Conservation (phyloP, 805 yeast species). For the Barnettozyma wickerhamii region DNA sequence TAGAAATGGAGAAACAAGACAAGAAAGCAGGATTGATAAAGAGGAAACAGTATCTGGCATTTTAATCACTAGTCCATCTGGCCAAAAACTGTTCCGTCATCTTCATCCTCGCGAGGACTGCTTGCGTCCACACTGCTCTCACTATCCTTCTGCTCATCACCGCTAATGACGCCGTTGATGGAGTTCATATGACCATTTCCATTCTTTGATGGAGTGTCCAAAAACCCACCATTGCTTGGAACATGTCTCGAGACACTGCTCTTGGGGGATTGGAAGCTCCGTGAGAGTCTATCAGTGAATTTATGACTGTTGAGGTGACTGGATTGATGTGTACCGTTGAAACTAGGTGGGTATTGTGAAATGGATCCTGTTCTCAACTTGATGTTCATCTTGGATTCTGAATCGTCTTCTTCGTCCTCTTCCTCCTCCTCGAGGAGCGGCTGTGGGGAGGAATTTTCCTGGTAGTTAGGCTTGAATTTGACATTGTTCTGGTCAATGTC, state of each 20-base stretch:
- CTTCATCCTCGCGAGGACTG: slow-evolving; percentile 12
- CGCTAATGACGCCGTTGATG: slow-evolving; percentile 4
- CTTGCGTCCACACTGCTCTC: slow-evolving; percentile 4
- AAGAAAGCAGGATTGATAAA: background rate
- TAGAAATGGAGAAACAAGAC: background rate
- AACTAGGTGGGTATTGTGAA: slow-evolving; percentile 42
- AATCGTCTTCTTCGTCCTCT: slow-evolving; percentile 6
- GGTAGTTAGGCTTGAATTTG: slow-evolving; percentile 13
- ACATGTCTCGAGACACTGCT: slow-evolving; percentile 8
- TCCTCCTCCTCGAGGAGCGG: slow-evolving; percentile 11
- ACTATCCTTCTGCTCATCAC: slow-evolving; percentile 6
- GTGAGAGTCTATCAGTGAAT: slow-evolving; percentile 2
- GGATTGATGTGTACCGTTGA: slow-evolving; percentile 5
- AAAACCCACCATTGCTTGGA: slow-evolving; percentile 30
- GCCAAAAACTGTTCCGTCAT: slow-evolving; percentile 34
- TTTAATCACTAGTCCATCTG: slow-evolving; percentile 33
- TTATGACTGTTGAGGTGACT: background rate
- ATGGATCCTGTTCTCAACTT: slow-evolving; percentile 37
- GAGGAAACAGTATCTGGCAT: no score
- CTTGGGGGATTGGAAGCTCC: slow-evolving; percentile 8
- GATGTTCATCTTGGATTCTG: slow-evolving; percentile 6
- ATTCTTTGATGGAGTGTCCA: slow-evolving; percentile 25
- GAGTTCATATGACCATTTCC: slow-evolving; percentile 2
- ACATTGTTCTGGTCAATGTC: slow-evolving; percentile 1
- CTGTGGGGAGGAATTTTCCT: slow-evolving; percentile 13